Percentiles rank a stretch among this genome's conserved stretches.
Evolutionary conservation across 1,284 basidiomycete genomes (phyloP).

Genomic region (Malassezia obtusa): DNA sequence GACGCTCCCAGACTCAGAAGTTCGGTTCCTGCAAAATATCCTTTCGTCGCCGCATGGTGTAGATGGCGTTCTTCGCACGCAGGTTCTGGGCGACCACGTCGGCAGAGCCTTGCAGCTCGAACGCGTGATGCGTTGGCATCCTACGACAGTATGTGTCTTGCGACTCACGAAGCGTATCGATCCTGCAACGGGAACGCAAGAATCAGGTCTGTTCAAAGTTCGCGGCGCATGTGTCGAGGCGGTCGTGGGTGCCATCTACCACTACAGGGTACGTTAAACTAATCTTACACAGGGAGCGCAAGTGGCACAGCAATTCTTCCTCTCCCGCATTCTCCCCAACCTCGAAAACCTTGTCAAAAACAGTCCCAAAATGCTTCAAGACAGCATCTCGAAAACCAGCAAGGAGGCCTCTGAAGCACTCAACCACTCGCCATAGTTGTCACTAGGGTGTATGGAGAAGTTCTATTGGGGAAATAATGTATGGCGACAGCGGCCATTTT

Average conservation of each 20-base stretch:
- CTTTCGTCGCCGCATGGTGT: conserved; percentile 23
- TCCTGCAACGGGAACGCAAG: conserved; percentile 9
- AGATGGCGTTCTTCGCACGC: conserved; percentile 29
- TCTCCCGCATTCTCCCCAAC: conserved; percentile 15
- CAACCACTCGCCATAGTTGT: conserved; percentile 10
- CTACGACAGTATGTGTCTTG: conserved; percentile 18
- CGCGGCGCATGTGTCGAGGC: conserved; percentile 45
- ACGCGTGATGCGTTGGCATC: conserved; percentile 47
- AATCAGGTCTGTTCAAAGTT: conserved; percentile 44
- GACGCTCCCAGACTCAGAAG: neutral
- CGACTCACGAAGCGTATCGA: neutral
- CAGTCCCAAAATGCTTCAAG: neutral
- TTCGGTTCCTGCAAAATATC: conserved; percentile 22
- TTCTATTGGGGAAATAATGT: conserved; percentile 7
- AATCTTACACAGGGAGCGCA: conserved; percentile 16
- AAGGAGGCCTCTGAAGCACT: conserved; percentile 10
- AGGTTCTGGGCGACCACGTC: conserved; percentile 33
- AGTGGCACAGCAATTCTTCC: conserved; percentile 20
- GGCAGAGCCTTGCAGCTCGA: conserved; percentile 37
- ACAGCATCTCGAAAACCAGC: conserved; percentile 5
- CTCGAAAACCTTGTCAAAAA: conserved; percentile 3
- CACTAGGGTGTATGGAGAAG: no score
- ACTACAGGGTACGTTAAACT: conserved; percentile 21
- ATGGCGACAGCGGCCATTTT: conserved; percentile 7
- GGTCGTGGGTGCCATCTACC: conserved; percentile 45